Conservation (phyloP, 345 rosid species). For the Eucalyptus marginata region DNA sequence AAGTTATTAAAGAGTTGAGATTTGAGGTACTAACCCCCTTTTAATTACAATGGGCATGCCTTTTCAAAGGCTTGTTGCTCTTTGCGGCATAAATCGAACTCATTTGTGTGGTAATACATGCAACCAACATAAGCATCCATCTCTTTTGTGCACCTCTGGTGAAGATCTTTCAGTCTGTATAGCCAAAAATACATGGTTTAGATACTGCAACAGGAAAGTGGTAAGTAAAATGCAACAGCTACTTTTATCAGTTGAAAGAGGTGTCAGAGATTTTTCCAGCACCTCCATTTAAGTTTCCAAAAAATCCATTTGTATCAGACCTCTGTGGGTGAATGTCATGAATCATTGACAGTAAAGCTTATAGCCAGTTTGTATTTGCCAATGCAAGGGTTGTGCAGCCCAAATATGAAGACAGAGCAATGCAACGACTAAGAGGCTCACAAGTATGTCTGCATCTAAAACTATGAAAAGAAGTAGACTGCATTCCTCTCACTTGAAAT, state of each 20-base stretch:
- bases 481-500: background rate
- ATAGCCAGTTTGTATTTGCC: background rate
- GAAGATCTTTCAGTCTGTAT: slow-evolving; percentile 81
- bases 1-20: slow-evolving; percentile 20
- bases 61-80: slow-evolving; percentile 97
- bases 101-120: slow-evolving; percentile 94
- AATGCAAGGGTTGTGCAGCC: background rate
- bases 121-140: slow-evolving; percentile 95
- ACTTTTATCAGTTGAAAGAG: background rate
- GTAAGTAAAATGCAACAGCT: background rate
- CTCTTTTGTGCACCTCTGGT: slow-evolving; percentile 78
- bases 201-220: background rate
- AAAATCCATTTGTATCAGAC: background rate
- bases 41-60: slow-evolving; percentile 73
- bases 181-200: background rate
- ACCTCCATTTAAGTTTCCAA: background rate
- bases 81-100: slow-evolving; percentile 93
- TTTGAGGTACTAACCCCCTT: background rate
- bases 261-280: background rate
- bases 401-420: background rate
- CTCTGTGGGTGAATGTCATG: background rate
- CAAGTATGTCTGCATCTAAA: background rate
- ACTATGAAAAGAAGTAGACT: background rate
- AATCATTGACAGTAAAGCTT: background rate
- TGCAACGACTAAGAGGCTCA: background rate